Percentiles rank a stretch among this genome's conserved stretches.
phyloP scores from a whole-genome alignment of 139 green algal species.

The Chlamydomonas incerta region DNA sequence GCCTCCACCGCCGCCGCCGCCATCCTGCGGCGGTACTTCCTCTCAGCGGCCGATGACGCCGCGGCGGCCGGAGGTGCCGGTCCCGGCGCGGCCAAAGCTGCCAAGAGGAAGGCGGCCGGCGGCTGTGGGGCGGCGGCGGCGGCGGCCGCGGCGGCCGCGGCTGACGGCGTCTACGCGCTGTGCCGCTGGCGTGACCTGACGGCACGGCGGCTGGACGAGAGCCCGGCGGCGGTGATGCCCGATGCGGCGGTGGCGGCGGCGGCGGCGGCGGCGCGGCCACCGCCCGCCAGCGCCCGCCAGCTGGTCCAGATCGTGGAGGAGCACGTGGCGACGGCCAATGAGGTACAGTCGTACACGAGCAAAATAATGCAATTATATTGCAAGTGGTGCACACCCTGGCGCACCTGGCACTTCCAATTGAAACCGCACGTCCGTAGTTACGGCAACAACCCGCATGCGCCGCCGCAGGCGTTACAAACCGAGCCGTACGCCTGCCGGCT shows the following conservation, averaged over 20 bases:
- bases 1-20: constrained; percentile 12
- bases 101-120: background rate
- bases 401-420: no score
- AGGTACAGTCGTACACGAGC: background rate
- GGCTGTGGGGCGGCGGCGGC: no score
- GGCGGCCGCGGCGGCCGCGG: background rate
- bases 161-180: constrained; percentile 61
- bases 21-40: constrained; percentile 27
- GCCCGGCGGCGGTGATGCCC: constrained; percentile 57
- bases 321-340: background rate
- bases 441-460: no score
- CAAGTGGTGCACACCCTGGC: no score
- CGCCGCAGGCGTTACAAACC: background rate
- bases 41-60: no score
- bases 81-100: background rate
- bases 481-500: constrained; percentile 13
- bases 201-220: constrained; percentile 45
- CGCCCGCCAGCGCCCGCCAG: background rate
- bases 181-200: constrained; percentile 68
- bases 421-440: no score
- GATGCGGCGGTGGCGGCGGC: constrained; percentile 43
- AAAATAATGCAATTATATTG: no score
- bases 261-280: constrained; percentile 3
- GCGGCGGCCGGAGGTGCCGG: background rate
- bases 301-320: constrained; percentile 49